These are phyloP conservation scores for Biscutella auriculata DNA, from an alignment of 441 rosid genomes.

Conservation along the genomic window DNA sequence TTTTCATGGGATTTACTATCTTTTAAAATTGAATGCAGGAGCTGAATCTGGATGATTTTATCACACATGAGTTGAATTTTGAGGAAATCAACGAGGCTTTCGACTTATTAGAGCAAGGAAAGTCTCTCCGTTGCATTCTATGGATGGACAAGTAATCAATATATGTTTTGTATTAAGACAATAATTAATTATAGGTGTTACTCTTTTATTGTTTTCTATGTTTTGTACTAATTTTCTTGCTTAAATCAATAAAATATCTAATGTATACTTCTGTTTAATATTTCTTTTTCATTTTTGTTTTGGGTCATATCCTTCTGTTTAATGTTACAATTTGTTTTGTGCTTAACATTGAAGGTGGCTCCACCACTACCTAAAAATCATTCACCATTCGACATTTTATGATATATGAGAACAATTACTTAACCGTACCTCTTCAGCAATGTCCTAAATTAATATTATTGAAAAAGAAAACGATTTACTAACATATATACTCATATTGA, in stretches of 20 bases:
- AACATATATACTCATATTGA: too few species aligned
- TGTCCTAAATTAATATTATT: too few species aligned
- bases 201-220: not conserved
- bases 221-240: not conserved
- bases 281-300: too few species aligned
- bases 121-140: constrained; percentile 38
- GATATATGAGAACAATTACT: too few species aligned
- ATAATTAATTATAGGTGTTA: too few species aligned
- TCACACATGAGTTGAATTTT: constrained; percentile 40
- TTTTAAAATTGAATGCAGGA: constrained; percentile 24
- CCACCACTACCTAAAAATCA: too few species aligned
- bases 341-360: too few species aligned
- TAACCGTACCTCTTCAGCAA: too few species aligned
- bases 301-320: too few species aligned
- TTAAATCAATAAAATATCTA: not conserved
- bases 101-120: constrained; percentile 32
- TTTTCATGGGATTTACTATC: not conserved
- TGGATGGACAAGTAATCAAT: constrained; percentile 33
- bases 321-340: too few species aligned
- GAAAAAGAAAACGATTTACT: too few species aligned
- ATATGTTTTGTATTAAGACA: not conserved
- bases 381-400: too few species aligned
- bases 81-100: constrained; percentile 46
- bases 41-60: constrained; percentile 36
- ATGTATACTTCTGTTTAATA: not conserved